These are phyloP conservation scores for Porcisia hertigi DNA, from an alignment of 208 protist species.

Conservation along the genomic window DNA sequence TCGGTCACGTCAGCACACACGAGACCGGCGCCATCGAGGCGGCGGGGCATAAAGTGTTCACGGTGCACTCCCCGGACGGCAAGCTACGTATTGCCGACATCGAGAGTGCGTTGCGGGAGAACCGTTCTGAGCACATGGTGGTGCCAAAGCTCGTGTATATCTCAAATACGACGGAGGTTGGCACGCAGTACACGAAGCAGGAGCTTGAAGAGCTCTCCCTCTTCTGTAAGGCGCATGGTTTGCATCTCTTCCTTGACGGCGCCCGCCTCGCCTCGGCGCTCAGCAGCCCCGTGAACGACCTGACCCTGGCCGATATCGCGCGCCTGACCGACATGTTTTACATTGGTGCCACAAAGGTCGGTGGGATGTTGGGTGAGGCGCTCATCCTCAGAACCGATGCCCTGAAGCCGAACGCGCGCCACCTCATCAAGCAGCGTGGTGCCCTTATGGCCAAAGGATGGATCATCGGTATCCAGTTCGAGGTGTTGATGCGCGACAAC, in stretches of 20 bases:
- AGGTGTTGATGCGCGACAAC: slow-evolving; percentile 43
- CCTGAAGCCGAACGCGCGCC: slow-evolving; percentile 38
- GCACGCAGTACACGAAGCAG: slow-evolving; percentile 46
- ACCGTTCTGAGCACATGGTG: slow-evolving; percentile 51
- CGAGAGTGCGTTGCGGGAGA: slow-evolving; percentile 27
- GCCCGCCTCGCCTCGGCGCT: slow-evolving; percentile 45
- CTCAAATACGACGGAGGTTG: slow-evolving; percentile 56
- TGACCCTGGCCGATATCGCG: slow-evolving; percentile 47
- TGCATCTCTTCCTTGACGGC: slow-evolving; percentile 55
- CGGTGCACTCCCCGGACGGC: slow-evolving; percentile 32
- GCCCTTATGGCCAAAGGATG: slow-evolving; percentile 60
- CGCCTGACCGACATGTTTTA: slow-evolving; percentile 50
- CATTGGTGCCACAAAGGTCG: slow-evolving; percentile 54
- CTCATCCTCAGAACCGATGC: slow-evolving; percentile 35
- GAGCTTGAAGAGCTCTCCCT: slow-evolving; percentile 40
- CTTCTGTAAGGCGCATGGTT: slow-evolving; percentile 31
- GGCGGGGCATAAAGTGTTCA: slow-evolving; percentile 54
- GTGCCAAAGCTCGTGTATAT: slow-evolving; percentile 51
- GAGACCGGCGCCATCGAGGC: slow-evolving; percentile 56
- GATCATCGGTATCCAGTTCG: slow-evolving; percentile 56
- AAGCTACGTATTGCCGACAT: slow-evolving; percentile 41
- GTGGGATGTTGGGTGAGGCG: slow-evolving; percentile 51
- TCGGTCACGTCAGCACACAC: slow-evolving; percentile 51
- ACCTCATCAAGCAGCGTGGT: slow-evolving; percentile 52
- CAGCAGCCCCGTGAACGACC: slow-evolving; percentile 26